Evolutionary conservation across 1,284 basidiomycete species (phyloP), one percentile per base, ranked within the genome.

Genomic region (Gomphus sp.): DNA sequence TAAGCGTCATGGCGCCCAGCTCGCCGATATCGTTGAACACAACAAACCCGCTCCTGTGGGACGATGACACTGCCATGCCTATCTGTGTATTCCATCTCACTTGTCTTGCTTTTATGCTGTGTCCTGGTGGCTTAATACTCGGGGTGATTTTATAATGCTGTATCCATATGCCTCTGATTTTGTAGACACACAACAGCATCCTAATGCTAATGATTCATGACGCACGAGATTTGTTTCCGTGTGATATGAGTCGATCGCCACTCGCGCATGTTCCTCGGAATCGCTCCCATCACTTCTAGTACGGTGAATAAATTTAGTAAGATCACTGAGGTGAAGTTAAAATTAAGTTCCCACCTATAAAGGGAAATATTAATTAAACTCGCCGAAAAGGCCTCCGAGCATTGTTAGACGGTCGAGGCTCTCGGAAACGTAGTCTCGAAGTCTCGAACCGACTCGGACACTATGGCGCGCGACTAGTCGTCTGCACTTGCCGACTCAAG

Each of bases 1-100:
- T 14, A 79, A 82, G 65, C 88, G 84, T 68, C 80, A 87, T 37
- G 85, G 76, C 63, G 74, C 74, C 44, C 87, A 87, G 63, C 73
- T 90, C 10, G 77, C 78, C 48, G 82, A 84, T n/a, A 80, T 89
- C 52, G 73, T 86, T 0, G 85, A 85, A 39, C 66, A 67, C 34
- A 75, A 75, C 61, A 77, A 80, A 66, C 56, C 62, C 55, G 37
- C 60, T 14, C 43, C 52, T 22, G n/a, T 7, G 25, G 33, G 52
- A 16, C 36, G 52, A n/a, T 53, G 14, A 53, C 49, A 34, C 22
- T 50, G 4, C 28, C n/a, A 16, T n/a, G 6, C 31, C 33, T 6
- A 49, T 50, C 49, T 50, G 49, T 33, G 16, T 33, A 16, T 50
- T 50, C 18, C 1, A 28, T 22, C 3, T 48, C 16, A 31, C 22